These are phyloP conservation scores for Chara braunii DNA, from an alignment of 139 green algal genomes.

Conservation along the genomic window DNA sequence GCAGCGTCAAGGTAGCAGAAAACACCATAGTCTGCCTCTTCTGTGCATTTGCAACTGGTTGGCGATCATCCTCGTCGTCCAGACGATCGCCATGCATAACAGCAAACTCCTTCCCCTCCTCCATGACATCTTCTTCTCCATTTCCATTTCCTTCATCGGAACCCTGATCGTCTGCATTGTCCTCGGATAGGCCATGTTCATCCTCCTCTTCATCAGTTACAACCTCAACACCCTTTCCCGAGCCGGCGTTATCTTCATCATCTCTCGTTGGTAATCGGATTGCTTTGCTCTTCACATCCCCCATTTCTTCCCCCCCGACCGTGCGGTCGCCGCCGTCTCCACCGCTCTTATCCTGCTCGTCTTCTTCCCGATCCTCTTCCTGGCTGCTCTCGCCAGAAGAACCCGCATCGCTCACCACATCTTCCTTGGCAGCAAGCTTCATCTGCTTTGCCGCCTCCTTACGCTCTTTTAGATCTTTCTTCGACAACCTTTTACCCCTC, in stretches of 20 bases:
- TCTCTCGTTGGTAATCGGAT: too few relatives aligned
- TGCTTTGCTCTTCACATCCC: neutral
- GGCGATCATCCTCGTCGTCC: too few relatives aligned
- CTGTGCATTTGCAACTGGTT: conserved; percentile 18
- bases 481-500: neutral
- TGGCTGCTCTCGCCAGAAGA: neutral
- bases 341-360: conserved; percentile 6
- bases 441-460: neutral
- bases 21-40: conserved; percentile 88
- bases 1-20: conserved; percentile 88
- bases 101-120: too few relatives aligned
- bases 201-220: too few relatives aligned
- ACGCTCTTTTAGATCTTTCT: neutral
- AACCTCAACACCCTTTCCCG: too few relatives aligned
- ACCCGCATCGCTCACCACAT: neutral
- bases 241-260: too few relatives aligned
- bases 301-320: neutral
- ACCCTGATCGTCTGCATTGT: too few relatives aligned
- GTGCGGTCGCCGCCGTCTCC: neutral
- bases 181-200: too few relatives aligned
- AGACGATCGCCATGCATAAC: neutral
- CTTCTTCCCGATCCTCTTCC: conserved; percentile 1
- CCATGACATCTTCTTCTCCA: too few relatives aligned
- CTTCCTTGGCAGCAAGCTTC: neutral
- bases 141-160: too few relatives aligned